These are phyloP conservation scores for Toxicodendron radicans DNA, from an alignment of 345 rosid species.

Conservation along the genomic window DNA sequence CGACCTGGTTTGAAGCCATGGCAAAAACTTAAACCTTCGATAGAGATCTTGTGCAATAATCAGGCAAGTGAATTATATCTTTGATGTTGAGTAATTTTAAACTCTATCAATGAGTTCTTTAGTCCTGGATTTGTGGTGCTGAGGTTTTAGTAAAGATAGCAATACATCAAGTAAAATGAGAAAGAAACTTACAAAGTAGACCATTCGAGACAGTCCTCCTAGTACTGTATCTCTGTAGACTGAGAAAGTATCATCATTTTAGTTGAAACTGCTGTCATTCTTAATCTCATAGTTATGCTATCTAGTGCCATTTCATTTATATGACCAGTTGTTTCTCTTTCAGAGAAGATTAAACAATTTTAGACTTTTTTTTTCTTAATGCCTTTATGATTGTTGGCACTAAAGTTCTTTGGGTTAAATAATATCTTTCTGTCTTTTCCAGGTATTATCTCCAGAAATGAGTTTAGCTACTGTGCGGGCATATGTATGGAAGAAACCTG, in stretches of 20 bases:
- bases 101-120: background rate
- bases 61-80: slow-evolving; percentile 55
- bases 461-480: slow-evolving; percentile 94
- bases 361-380: background rate
- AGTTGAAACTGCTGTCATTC: background rate
- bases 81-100: background rate
- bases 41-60: slow-evolving; percentile 95
- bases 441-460: slow-evolving; percentile 97
- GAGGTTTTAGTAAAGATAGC: background rate
- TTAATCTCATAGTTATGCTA: background rate
- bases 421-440: slow-evolving; percentile 21
- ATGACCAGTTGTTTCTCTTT: background rate
- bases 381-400: background rate
- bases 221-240: background rate
- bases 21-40: slow-evolving; percentile 77
- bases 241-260: background rate
- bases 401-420: background rate
- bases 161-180: too few species aligned
- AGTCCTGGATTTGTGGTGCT: background rate
- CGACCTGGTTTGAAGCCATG: slow-evolving; percentile 72
- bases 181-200: background rate
- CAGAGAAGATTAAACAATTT: background rate
- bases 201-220: background rate
- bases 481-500: slow-evolving; percentile 95
- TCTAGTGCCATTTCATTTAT: background rate